These are phyloP conservation scores for Mollisia scopiformis DNA, from an alignment of 2,329 filamentous ascomycete species.

Conservation along the genomic window DNA sequence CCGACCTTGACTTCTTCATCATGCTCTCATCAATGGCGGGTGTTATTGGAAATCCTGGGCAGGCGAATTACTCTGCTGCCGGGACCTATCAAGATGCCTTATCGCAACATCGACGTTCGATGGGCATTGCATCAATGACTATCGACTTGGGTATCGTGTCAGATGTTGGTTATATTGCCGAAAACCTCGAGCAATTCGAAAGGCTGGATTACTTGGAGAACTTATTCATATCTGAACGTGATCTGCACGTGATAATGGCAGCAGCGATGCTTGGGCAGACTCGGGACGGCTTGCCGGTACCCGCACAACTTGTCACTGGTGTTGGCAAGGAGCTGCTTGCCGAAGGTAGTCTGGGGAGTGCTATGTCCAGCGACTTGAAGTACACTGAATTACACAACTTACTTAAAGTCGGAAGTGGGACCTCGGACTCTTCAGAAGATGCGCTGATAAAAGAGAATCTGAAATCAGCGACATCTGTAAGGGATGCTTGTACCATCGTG, in stretches of 20 bases:
- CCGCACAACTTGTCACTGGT: slow-evolving; percentile 11
- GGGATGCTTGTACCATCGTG: neutral
- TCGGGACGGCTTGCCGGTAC: neutral
- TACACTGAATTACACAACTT: slow-evolving; percentile 1
- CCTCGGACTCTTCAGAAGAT: slow-evolving; percentile 1
- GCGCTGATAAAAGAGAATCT: slow-evolving; percentile 1
- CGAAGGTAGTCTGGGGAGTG: slow-evolving; percentile 8
- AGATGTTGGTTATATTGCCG: slow-evolving; percentile 3
- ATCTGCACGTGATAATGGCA: slow-evolving; percentile 6
- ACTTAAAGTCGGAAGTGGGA: neutral
- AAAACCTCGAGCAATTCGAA: slow-evolving; percentile 6
- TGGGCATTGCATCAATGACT: neutral
- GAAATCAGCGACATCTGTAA: neutral
- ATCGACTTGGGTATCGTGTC: neutral
- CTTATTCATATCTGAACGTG: slow-evolving; percentile 11
- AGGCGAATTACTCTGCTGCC: slow-evolving; percentile 41
- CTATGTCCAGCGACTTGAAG: slow-evolving; percentile 7
- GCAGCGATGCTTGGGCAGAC: slow-evolving; percentile 8
- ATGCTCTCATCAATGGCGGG: slow-evolving; percentile 40
- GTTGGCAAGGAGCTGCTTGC: slow-evolving; percentile 9
- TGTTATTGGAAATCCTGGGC: slow-evolving; percentile 38
- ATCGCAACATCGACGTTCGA: slow-evolving; percentile 12
- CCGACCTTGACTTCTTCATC: slow-evolving; percentile 45
- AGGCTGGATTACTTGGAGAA: slow-evolving; percentile 6
- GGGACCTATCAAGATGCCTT: slow-evolving; percentile 37